phyloP scores from a whole-genome alignment of 352 stramenopile species.

The Pilasporangium apinafurcum region DNA sequence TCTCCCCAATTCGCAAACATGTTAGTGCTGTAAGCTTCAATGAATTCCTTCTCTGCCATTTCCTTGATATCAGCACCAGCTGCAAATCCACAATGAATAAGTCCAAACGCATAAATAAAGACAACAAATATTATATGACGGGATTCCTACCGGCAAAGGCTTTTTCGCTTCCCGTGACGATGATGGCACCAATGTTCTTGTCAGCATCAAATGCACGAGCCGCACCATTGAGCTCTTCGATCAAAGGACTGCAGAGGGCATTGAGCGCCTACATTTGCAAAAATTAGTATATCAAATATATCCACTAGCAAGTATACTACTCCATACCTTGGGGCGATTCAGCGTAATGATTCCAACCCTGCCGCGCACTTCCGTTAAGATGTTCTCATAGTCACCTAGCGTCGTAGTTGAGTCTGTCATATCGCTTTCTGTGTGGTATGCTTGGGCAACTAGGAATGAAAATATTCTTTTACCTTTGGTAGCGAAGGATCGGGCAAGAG shows the following conservation, averaged over 20 bases:
- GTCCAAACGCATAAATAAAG: not conserved
- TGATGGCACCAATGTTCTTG: constrained; percentile 90
- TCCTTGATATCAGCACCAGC: constrained; percentile 96
- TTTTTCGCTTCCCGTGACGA: constrained; percentile 95
- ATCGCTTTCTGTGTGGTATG: too few relatives aligned
- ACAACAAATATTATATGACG: not conserved
- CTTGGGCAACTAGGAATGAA: too few relatives aligned
- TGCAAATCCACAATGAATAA: constrained; percentile 7
- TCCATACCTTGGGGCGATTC: constrained; percentile 91
- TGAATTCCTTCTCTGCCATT: constrained; percentile 93
- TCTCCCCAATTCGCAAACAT: constrained; percentile 97
- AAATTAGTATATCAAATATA: not conserved
- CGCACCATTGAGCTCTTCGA: constrained; percentile 94
- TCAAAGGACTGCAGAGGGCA: constrained; percentile 93
- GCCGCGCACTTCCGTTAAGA: constrained; percentile 78
- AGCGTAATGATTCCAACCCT: constrained; percentile 94
- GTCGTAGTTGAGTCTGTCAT: too few relatives aligned
- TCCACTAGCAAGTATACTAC: not conserved
- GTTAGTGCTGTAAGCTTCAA: constrained; percentile 91
- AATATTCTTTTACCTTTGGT: too few relatives aligned
- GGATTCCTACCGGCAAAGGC: constrained; percentile 85
- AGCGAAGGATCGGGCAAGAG: too few relatives aligned
- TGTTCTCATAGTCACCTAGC: constrained; percentile 86
- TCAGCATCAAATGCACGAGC: constrained; percentile 90
- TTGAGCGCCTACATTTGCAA: constrained; percentile 83